phyloP scores from a whole-genome alignment of 2,329 filamentous ascomycete genomes.

The Byssoonygena ceratinophila region DNA sequence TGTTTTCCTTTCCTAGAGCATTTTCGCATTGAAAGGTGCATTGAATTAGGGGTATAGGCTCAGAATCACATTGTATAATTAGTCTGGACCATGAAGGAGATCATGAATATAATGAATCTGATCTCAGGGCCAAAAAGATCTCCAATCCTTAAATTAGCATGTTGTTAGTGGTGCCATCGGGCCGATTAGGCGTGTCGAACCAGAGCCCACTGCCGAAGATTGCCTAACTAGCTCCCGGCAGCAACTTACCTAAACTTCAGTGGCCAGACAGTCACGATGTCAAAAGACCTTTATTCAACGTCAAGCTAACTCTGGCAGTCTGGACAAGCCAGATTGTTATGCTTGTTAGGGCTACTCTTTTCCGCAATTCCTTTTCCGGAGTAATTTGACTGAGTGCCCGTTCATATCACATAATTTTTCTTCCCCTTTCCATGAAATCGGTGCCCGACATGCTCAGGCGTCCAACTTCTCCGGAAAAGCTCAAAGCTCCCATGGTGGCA shows the following conservation, averaged over 20 bases:
- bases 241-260: background rate
- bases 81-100: too few species aligned
- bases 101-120: too few species aligned
- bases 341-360: too few species aligned
- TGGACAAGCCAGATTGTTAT: background rate
- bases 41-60: too few species aligned
- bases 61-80: too few species aligned
- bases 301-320: background rate
- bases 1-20: background rate
- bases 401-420: background rate
- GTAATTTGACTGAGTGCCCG: background rate
- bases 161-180: too few species aligned
- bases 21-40: too few species aligned
- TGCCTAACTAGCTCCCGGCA: slow-evolving; percentile 5
- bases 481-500: background rate
- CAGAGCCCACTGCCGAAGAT: background rate
- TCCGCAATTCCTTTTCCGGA: too few species aligned
- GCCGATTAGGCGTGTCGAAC: background rate
- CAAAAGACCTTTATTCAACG: too few species aligned
- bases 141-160: too few species aligned
- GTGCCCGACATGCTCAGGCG: background rate
- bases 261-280: background rate
- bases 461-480: background rate
- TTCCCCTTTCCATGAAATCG: background rate
- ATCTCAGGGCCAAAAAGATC: too few species aligned